Evolutionary conservation across 1,284 basidiomycete species (phyloP).

Genomic region (Pseudozyma thailandica): DNA sequence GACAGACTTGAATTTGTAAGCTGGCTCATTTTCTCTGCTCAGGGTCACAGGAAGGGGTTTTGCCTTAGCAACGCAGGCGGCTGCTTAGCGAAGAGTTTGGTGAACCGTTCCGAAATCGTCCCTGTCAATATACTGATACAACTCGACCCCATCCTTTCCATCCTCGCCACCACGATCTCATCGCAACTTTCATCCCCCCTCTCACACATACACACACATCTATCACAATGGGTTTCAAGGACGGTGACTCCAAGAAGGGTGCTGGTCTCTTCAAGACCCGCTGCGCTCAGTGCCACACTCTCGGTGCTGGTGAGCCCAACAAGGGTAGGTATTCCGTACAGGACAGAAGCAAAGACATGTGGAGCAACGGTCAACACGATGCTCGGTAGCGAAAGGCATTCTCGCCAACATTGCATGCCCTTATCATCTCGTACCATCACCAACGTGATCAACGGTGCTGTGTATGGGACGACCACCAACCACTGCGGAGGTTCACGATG

Average conservation of each 20-base stretch:
- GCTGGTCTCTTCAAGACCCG: conserved; percentile 75
- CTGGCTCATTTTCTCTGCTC: conserved; percentile 12
- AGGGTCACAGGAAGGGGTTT: conserved; percentile 6
- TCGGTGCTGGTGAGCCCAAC: conserved; percentile 82
- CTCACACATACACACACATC: conserved; percentile 6
- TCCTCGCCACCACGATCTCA: conserved; percentile 11
- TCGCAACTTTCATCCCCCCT: background rate
- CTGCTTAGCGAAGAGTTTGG: conserved; percentile 5
- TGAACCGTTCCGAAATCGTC: conserved; percentile 7
- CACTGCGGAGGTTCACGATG: too few species aligned
- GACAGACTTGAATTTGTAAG: conserved; percentile 19
- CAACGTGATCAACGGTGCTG: too few species aligned
- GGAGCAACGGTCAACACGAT: too few species aligned
- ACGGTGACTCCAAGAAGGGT: conserved; percentile 64
- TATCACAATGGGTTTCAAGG: conserved; percentile 56
- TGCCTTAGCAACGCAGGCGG: background rate
- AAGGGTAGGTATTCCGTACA: conserved; percentile 71
- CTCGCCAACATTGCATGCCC: background rate
- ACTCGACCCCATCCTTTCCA: background rate
- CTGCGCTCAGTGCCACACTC: conserved; percentile 96
- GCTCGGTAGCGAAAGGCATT: background rate
- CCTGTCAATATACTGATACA: conserved; percentile 15
- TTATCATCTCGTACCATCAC: too few species aligned
- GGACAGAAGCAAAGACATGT: too few species aligned
- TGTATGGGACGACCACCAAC: too few species aligned